Evolutionary conservation across 768 basidiomycete species (phyloP), one percentile per base, ranked within the genome.

Genomic region (Boletellus sp.): DNA sequence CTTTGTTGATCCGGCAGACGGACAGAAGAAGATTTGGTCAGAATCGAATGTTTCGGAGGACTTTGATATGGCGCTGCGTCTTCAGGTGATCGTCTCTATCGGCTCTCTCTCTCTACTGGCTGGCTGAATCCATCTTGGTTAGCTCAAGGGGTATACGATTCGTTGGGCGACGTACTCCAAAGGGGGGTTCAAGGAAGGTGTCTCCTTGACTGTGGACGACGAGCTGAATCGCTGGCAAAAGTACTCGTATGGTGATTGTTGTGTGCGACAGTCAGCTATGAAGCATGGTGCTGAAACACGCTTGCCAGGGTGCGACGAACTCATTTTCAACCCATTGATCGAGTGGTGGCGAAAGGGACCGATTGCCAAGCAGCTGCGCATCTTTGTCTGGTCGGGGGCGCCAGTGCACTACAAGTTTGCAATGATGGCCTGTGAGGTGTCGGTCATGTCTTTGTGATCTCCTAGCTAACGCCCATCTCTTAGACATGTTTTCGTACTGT

Each of bases 211-310:
- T 0, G 85, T 84, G 48, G 90, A 93, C 48, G 92, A 96, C 57
- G 93, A 96, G 66, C 71, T 96, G 9, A 94, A 94, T 59, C 70
- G 93, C 3, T 96, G 93, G 93, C 90, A 94, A 60, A 95, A 94
- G 65, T 90, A 90, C 55, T 74, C 86, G 0, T 89, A 88, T 67
- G 87, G 85, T 60, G 3, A 63, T 57, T 55, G 72, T 28, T 7
- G 74, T 39, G 26, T 70, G 74, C 3, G 57, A 1, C 58, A 9
- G 16, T n/a, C 23, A 0, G n/a, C 1, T 3, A 3, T 4, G 9
- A 4, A 28, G 35, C 48, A 1, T 51, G 24, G 50, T 4, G 78
- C 61, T 84, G 7, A 54, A n/a, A 11, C 10, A 8, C 3, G 19
- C 7, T 19, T 13, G 12, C 32, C 11, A 65, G 62, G 62, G 4